A percentile compares a stretch with the other conserved stretches of the same genome.
Conservation (phyloP, 371 early-diverging fungal species). For the Mucor ambiguus region DNA sequence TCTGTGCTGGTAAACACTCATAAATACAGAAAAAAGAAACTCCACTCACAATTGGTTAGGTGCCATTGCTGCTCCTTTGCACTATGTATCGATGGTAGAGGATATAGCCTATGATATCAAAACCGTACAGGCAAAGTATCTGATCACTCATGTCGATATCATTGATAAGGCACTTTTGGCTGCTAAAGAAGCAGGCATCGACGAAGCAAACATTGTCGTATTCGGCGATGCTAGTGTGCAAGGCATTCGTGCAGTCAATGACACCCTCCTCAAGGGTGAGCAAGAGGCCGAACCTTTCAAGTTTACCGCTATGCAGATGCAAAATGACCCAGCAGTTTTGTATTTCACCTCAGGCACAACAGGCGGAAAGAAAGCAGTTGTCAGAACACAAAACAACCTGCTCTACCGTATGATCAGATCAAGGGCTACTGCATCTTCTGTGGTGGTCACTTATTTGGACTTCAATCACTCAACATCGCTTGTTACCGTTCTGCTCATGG, state of each 20-base stretch:
- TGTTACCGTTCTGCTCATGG: not conserved
- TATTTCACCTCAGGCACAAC: slow-evolving; percentile 40
- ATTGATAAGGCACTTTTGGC: slow-evolving; percentile 49
- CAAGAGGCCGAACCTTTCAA: slow-evolving; percentile 11
- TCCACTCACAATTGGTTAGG: slow-evolving; percentile 32
- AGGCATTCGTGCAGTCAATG: slow-evolving; percentile 28
- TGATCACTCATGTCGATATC: slow-evolving; percentile 32
- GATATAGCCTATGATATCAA: slow-evolving; percentile 66
- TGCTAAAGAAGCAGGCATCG: slow-evolving; percentile 53
- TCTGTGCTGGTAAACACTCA: slow-evolving; percentile 23
- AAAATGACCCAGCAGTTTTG: slow-evolving; percentile 13
- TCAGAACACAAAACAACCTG: slow-evolving; percentile 4
- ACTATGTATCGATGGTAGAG: slow-evolving; percentile 52
- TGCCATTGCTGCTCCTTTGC: slow-evolving; percentile 62
- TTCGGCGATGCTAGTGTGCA: slow-evolving; percentile 43
- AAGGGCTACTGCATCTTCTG: not conserved
- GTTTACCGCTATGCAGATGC: slow-evolving; percentile 16
- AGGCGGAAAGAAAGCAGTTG: slow-evolving; percentile 31
- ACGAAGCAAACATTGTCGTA: slow-evolving; percentile 46
- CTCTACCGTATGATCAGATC: not conserved
- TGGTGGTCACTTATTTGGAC: not conserved
- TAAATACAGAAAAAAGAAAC: too few relatives aligned
- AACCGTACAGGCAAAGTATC: slow-evolving; percentile 58
- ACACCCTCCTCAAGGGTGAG: slow-evolving; percentile 7
- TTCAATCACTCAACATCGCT: slow-evolving; percentile 23